These are phyloP conservation scores for Mycena filopes DNA, from an alignment of 768 basidiomycete genomes.

Conservation along the genomic window DNA sequence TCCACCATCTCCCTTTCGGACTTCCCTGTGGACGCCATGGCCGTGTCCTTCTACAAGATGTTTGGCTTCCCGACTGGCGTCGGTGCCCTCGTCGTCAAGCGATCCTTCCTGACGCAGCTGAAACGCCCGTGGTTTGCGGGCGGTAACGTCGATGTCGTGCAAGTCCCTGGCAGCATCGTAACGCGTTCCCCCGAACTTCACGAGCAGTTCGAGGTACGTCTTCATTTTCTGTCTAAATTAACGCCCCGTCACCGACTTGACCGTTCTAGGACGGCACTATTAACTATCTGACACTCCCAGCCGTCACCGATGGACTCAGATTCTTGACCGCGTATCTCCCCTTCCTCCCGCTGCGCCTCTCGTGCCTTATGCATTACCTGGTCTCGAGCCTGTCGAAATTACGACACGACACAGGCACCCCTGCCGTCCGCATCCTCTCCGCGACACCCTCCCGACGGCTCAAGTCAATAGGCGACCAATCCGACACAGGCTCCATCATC, in stretches of 20 bases:
- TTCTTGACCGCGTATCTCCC: conserved; percentile 84
- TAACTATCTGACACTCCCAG: conserved; percentile 81
- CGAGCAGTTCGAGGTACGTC: conserved; percentile 83
- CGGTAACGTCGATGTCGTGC: conserved; percentile 84
- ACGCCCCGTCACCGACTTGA: conserved; percentile 2
- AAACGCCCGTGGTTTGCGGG: conserved; percentile 88
- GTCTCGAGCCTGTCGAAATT: conserved; percentile 63
- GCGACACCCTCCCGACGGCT: conserved; percentile 64
- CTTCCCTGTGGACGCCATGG: conserved; percentile 82
- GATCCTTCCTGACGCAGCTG: conserved; percentile 68
- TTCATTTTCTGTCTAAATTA: conserved; percentile 12
- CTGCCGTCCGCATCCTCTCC: conserved; percentile 78
- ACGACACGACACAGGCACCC: conserved; percentile 69
- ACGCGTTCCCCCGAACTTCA: conserved; percentile 68
- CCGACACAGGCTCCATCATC: conserved; percentile 72
- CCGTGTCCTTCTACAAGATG: conserved; percentile 90
- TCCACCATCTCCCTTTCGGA: conserved; percentile 73
- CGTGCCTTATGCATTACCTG: conserved; percentile 73
- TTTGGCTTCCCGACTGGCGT: conserved; percentile 89
- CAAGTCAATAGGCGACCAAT: conserved; percentile 69
- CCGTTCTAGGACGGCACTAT: conserved; percentile 79
- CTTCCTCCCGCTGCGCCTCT: conserved; percentile 80
- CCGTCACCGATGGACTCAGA: conserved; percentile 82
- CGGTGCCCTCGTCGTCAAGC: conserved; percentile 81
- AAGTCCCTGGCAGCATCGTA: conserved; percentile 79